Base-by-base conservation (phyloP, 768 basidiomycete genomes). In the Hygrophoropsis aurantiaca region DNA sequence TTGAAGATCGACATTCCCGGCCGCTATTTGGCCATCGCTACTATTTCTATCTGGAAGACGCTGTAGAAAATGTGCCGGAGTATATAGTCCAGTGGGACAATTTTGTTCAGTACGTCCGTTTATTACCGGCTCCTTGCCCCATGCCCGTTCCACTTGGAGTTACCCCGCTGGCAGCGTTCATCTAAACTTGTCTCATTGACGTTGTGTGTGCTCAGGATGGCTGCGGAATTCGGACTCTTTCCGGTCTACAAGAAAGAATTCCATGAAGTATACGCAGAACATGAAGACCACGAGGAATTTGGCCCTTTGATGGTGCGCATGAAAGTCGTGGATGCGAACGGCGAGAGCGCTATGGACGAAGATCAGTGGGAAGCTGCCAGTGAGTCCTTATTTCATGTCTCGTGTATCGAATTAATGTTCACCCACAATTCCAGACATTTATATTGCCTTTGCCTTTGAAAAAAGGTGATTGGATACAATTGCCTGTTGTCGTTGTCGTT, bases 321-420 rank as follows among this genome's bases (percentile, higher is more conserved):
- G 97, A 88, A 84, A 52, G 97, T 99, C 23, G 81, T 97, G 35
- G 87, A 97, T 59, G 69, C 74, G 15, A 77, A 86, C 34, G 93
- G 94, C 2, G 87, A 87, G 69, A 94, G 90, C 59, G 72, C 89
- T 44, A 97, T 98, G 90, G 83, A 94, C 54, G 87, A 89, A 55
- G 87, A 90, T 56, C 94, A 98, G 68, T 97, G 95, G 91, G 94
- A 97, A 60, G 95, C 95, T 52, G 94, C 93, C n/a, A 97, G 97
- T 97, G 68, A 69, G 93, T 81, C 11, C 26, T 26, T 40, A 44
- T 41, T 42, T 20, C 19, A 27, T 45, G 9, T 23, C 50, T 8
- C 13, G 11, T 26, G 18, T 13, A 30, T 13, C 27, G 27, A 30
- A 40, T 51, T 40, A n/a, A 52, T 38, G 16, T 18, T 42, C 19